A percentile compares a stretch with the other conserved stretches of the same genome.
Conservation (phyloP, 495 filamentous ascomycete genomes). For the Wilcoxina mikolae region DNA sequence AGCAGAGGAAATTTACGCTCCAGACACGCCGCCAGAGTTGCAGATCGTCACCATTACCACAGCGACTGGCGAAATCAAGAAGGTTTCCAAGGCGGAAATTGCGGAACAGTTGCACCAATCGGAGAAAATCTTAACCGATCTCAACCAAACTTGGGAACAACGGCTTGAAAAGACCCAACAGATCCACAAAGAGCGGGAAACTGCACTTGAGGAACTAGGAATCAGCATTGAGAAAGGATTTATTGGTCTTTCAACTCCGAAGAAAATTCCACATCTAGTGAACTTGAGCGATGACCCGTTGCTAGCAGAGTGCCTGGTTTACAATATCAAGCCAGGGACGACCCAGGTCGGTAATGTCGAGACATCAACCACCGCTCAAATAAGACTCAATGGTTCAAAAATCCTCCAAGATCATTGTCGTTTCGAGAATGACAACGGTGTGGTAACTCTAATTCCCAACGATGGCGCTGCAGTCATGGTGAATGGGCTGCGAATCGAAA, state of each 20-base stretch:
- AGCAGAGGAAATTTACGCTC: slow-evolving; percentile 68
- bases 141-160: slow-evolving; percentile 98
- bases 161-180: slow-evolving; percentile 87
- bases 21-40: slow-evolving; percentile 81
- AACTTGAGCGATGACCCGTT: slow-evolving; percentile 86
- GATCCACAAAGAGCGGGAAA: slow-evolving; percentile 94
- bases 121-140: slow-evolving; percentile 88
- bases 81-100: slow-evolving; percentile 97
- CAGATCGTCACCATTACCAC: slow-evolving; percentile 92
- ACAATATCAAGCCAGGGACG: slow-evolving; percentile 90
- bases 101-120: slow-evolving; percentile 67
- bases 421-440: slow-evolving; percentile 83
- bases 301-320: slow-evolving; percentile 89
- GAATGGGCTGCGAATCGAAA: slow-evolving; percentile 75
- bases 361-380: slow-evolving; percentile 59
- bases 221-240: slow-evolving; percentile 99
- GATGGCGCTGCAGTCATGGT: slow-evolving; percentile 95
- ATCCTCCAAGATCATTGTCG: slow-evolving; percentile 85
- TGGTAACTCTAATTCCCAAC: slow-evolving; percentile 74
- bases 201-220: slow-evolving; percentile 86
- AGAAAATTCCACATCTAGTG: slow-evolving; percentile 98
- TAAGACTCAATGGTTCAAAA: slow-evolving; percentile 82
- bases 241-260: slow-evolving; percentile 85
- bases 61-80: slow-evolving; percentile 72
- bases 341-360: slow-evolving; percentile 90